Conservation (phyloP, 345 rosid species). For the Atalantia buxifolia region DNA sequence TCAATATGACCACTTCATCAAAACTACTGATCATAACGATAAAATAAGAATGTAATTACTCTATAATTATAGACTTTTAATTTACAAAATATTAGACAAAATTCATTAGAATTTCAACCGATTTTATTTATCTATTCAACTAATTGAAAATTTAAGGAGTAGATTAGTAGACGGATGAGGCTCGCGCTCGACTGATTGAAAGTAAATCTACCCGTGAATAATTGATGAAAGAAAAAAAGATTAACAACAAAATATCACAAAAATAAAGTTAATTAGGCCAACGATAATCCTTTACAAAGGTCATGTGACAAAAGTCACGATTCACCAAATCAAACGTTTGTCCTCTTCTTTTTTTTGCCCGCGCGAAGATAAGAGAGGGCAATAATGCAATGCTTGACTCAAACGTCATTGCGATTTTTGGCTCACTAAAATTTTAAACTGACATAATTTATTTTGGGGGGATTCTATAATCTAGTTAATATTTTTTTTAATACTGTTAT, state of each 20-base stretch:
- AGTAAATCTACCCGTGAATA: not conserved
- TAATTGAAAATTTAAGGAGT: not conserved
- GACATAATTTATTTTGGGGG: not conserved
- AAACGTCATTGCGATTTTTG: not conserved
- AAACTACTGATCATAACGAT: not conserved
- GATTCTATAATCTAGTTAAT: not conserved
- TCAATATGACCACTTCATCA: not conserved
- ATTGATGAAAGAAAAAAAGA: not conserved
- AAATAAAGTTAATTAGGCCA: not conserved
- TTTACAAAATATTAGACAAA: too few relatives aligned
- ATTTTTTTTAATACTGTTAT: too few relatives aligned
- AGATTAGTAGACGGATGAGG: not conserved
- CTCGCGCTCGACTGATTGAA: not conserved
- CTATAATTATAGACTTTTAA: not conserved
- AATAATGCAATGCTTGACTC: not conserved
- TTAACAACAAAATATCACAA: not conserved
- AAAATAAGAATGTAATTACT: not conserved
- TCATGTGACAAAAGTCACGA: not conserved
- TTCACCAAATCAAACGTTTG: not conserved
- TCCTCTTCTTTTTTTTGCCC: not conserved
- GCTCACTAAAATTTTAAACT: not conserved
- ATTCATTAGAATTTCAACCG: not conserved
- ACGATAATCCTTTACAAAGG: not conserved
- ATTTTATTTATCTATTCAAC: not conserved
- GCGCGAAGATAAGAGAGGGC: not conserved